Evolutionary conservation across 2,329 filamentous ascomycete species (phyloP).

Genomic region (Aspergillus niger): DNA sequence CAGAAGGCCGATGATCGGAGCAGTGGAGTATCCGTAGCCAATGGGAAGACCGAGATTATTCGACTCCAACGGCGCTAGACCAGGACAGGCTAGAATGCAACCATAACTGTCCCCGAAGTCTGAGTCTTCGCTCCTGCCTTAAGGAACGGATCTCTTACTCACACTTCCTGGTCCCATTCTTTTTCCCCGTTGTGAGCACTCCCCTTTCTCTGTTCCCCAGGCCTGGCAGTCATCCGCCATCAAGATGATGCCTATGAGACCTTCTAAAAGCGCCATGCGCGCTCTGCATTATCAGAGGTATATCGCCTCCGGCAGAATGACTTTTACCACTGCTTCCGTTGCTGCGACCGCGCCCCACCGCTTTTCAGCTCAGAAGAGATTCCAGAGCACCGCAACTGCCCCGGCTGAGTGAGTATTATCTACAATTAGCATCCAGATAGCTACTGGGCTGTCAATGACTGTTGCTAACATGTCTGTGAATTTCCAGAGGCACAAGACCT

Average conservation of each 20-base stretch:
- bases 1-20: constrained; percentile 35
- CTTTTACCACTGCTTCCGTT: constrained; percentile 49
- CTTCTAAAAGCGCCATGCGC: constrained; percentile 52
- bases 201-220: constrained; percentile 25
- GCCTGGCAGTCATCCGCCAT: constrained; percentile 37
- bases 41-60: constrained; percentile 29
- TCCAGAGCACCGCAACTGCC: constrained; percentile 52
- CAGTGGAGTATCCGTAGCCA: constrained; percentile 23
- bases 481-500: constrained; percentile 57
- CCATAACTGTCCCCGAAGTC: constrained; percentile 14
- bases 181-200: constrained; percentile 17
- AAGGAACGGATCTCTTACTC: constrained; percentile 26
- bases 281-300: constrained; percentile 48
- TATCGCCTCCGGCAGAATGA: constrained; percentile 39
- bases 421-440: neutral
- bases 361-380: constrained; percentile 46
- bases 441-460: neutral
- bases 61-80: constrained; percentile 24
- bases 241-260: constrained; percentile 55
- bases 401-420: constrained; percentile 56
- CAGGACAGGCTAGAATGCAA: constrained; percentile 9
- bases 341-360: constrained; percentile 50
- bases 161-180: constrained; percentile 20
- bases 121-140: constrained; percentile 25
- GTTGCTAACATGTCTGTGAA: constrained; percentile 20